A percentile compares a stretch with the other conserved stretches of the same genome.
These are phyloP conservation scores for Stereum hirsutum DNA, from an alignment of 1,284 basidiomycete species.

Conservation along the genomic window DNA sequence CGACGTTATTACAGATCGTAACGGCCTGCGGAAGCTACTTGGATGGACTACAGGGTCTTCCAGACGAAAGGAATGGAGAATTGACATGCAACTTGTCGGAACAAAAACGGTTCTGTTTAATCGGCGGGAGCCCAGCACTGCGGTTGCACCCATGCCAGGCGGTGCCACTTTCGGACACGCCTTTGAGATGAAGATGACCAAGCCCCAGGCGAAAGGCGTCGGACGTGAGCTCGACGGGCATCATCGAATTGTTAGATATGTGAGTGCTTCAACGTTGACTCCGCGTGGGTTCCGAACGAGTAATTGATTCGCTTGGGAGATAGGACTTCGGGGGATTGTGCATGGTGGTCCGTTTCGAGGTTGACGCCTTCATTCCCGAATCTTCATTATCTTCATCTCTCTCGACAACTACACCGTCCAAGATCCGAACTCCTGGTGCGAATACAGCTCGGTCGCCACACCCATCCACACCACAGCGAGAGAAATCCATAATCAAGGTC, in stretches of 20 bases:
- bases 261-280: background rate
- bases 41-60: conserved; percentile 33
- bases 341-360: conserved; percentile 1
- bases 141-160: no score
- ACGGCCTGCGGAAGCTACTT: conserved; percentile 45
- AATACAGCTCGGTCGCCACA: background rate
- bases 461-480: background rate
- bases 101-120: background rate
- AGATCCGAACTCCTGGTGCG: no score
- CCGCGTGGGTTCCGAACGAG: no score
- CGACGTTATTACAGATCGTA: conserved; percentile 51
- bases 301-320: no score
- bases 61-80: background rate
- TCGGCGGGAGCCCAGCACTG: background rate
- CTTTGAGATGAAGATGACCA: background rate
- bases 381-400: no score
- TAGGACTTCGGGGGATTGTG: conserved; percentile 3
- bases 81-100: conserved; percentile 1
- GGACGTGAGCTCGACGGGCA: no score
- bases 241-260: conserved; percentile 1
- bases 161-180: background rate
- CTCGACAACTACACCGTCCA: background rate
- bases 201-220: background rate
- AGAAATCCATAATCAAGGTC: background rate
- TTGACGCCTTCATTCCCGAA: background rate